Percentiles rank a stretch among this genome's conserved stretches.
Conservation (phyloP, 345 rosid genomes). For the Rhodamnia rubescens region DNA sequence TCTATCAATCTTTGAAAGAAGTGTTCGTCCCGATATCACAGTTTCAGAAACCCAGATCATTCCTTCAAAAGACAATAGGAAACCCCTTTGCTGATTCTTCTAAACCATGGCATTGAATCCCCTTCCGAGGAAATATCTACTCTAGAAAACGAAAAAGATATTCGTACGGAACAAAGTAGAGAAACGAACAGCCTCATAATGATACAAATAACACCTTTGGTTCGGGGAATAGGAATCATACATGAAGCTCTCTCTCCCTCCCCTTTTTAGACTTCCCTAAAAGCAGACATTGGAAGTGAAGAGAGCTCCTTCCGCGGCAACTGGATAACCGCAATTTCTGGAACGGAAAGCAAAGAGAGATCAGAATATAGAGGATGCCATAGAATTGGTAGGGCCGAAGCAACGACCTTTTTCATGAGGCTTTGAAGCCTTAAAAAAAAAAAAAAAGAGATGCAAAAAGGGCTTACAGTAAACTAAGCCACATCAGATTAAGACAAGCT, state of each 20-base stretch:
- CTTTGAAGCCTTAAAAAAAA: neutral
- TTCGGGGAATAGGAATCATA: neutral
- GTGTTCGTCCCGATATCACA: neutral
- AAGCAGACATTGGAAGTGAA: neutral
- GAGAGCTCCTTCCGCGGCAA: neutral
- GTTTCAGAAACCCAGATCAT: neutral
- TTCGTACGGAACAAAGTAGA: neutral
- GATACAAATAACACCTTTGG: neutral
- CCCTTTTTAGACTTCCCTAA: neutral
- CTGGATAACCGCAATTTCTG: neutral
- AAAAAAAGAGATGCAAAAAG: neutral
- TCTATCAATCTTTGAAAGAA: neutral
- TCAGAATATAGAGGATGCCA: neutral
- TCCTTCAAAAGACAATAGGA: neutral
- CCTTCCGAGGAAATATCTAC: neutral
- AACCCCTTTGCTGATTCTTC: neutral
- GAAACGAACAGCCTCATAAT: neutral
- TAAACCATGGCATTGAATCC: neutral
- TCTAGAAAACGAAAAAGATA: neutral
- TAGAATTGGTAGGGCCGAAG: neutral
- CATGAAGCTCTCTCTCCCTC: neutral
- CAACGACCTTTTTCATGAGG: neutral
- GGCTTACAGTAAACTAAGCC: neutral
- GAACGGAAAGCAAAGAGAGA: neutral
- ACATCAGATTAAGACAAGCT: slow-evolving; percentile 8